A percentile compares a stretch with the other conserved stretches of the same genome.
phyloP scores from a whole-genome alignment of 345 rosid species.

The Eucalyptus sideroxylon region DNA sequence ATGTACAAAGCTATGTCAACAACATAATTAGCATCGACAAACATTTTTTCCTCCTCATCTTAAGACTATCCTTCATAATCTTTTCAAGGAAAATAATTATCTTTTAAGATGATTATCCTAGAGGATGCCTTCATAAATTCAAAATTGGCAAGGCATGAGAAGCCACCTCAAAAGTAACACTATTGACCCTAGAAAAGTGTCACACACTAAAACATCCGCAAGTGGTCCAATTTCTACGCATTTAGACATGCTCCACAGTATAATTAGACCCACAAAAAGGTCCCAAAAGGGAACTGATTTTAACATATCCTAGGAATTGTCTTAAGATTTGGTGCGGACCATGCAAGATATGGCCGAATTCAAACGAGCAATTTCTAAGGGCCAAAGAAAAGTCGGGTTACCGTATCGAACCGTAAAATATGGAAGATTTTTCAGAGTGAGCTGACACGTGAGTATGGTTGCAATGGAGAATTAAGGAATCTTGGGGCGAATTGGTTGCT shows the following conservation, averaged over 20 bases:
- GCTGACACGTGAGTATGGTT: background rate
- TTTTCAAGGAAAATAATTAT: background rate
- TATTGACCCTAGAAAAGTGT: background rate
- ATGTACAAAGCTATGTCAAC: background rate
- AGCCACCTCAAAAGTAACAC: background rate
- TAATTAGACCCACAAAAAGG: background rate
- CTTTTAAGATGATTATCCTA: background rate
- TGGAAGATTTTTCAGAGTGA: background rate
- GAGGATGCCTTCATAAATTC: background rate
- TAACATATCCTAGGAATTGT: background rate
- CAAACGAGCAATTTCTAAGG: background rate
- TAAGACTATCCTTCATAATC: background rate
- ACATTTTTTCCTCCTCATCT: background rate
- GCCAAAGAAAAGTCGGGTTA: background rate
- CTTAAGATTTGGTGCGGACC: background rate
- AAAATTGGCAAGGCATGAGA: background rate
- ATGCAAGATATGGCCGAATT: background rate
- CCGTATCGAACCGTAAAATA: background rate
- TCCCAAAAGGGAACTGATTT: background rate
- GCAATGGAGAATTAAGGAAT: background rate
- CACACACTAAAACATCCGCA: background rate
- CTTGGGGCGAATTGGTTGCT: background rate
- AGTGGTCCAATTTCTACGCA: background rate
- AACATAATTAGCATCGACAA: background rate
- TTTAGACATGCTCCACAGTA: background rate